Conservation (phyloP, 1,139 yeast genomes). For the Magnusiomyces ingens region DNA sequence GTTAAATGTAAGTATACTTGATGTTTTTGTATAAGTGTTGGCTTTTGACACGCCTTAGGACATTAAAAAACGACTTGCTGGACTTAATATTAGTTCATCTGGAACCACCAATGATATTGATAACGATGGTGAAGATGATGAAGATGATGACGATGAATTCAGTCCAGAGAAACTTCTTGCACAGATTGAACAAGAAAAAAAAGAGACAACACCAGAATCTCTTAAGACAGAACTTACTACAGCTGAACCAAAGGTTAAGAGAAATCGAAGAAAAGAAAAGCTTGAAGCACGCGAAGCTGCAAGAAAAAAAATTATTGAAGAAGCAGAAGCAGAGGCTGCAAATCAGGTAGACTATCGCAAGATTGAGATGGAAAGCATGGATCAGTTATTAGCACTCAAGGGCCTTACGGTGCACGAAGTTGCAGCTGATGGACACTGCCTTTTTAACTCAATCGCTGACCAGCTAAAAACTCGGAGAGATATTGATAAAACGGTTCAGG, state of each 20-base stretch:
- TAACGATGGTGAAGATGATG: conserved; percentile 20
- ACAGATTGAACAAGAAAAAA: conserved; percentile 39
- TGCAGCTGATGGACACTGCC: conserved; percentile 89
- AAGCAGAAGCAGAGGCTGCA: conserved; percentile 68
- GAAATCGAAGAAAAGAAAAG: conserved; percentile 82
- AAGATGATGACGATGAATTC: conserved; percentile 41
- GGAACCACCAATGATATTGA: conserved; percentile 8
- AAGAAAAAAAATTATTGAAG: conserved; percentile 51
- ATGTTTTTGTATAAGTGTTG: not conserved
- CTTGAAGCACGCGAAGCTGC: conserved; percentile 71
- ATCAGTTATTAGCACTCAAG: conserved; percentile 43
- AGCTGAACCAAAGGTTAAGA: conserved; percentile 29
- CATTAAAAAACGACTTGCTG: conserved; percentile 2
- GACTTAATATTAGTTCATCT: not conserved
- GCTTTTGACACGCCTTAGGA: not conserved
- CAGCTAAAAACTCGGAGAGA: conserved; percentile 55
- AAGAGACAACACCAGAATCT: conserved; percentile 10
- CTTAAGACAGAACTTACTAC: not conserved
- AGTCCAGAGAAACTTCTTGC: conserved; percentile 62
- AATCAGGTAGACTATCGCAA: conserved; percentile 58
- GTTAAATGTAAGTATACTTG: conserved; percentile 26
- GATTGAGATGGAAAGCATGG: conserved; percentile 63
- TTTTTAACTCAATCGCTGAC: conserved; percentile 79
- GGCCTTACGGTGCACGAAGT: conserved; percentile 49
- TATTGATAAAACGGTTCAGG: conserved; percentile 39